phyloP scores from a whole-genome alignment of 768 basidiomycete species.

The Pholiota conissans region DNA sequence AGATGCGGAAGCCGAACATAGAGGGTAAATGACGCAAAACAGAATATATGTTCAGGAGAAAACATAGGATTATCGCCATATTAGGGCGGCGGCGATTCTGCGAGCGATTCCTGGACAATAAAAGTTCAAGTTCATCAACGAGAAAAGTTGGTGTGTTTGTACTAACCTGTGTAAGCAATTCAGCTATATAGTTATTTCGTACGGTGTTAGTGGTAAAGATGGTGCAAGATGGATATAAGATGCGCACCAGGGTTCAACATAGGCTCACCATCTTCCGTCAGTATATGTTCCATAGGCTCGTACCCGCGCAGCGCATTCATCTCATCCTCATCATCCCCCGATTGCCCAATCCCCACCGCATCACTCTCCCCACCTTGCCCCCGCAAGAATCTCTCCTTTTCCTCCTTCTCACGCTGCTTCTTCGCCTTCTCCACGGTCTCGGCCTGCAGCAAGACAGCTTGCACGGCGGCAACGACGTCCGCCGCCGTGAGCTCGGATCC shows the following conservation, averaged over 20 bases:
- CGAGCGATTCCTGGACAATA: conserved; percentile 56
- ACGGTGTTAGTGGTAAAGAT: conserved; percentile 2
- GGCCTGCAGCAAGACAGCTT: conserved; percentile 24
- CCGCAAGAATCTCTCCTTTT: conserved; percentile 1
- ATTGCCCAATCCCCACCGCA: background rate
- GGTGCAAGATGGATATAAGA: background rate
- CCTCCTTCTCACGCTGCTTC: conserved; percentile 13
- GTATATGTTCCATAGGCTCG: conserved; percentile 50
- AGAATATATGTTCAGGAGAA: background rate
- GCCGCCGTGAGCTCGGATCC: conserved; percentile 21
- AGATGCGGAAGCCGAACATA: background rate
- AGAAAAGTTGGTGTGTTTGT: conserved; percentile 3
- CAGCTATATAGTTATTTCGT: conserved; percentile 34
- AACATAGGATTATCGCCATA: background rate
- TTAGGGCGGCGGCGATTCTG: conserved; percentile 65
- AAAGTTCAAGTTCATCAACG: conserved; percentile 1
- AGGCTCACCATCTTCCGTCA: conserved; percentile 64
- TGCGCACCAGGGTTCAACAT: conserved; percentile 67
- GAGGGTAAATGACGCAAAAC: background rate
- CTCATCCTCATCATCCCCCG: background rate
- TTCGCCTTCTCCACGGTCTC: conserved; percentile 16
- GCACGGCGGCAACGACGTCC: conserved; percentile 25
- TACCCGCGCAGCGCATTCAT: background rate
- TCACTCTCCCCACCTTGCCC: background rate
- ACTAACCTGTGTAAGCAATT: conserved; percentile 62